phyloP scores from a whole-genome alignment of 768 basidiomycete genomes.

The Leccinum ochraceum region DNA sequence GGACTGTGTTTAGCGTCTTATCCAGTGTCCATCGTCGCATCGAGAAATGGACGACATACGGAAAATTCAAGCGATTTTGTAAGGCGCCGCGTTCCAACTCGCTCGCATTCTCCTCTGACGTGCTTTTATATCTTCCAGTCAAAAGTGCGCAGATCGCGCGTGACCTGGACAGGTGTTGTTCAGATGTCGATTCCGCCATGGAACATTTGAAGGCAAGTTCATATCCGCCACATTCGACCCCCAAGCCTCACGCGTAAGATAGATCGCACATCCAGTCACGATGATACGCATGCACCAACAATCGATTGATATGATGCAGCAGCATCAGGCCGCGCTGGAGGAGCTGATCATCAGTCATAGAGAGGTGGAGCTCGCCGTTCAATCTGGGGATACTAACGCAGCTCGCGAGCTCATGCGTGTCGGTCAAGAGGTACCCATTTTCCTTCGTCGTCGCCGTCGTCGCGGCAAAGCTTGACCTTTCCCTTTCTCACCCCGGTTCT shows the following conservation, averaged over 20 bases:
- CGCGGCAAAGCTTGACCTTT: not conserved
- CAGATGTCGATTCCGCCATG: slow-evolving; percentile 44
- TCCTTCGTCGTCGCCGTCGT: not conserved
- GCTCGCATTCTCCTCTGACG: slow-evolving; percentile 8
- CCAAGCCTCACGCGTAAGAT: not conserved
- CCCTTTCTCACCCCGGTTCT: not conserved
- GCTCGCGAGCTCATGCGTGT: slow-evolving; percentile 52
- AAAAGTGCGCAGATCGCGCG: slow-evolving; percentile 47
- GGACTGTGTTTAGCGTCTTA: slow-evolving; percentile 38
- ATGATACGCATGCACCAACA: slow-evolving; percentile 33
- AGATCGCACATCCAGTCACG: slow-evolving; percentile 26
- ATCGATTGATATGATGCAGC: slow-evolving; percentile 27
- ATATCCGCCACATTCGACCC: slow-evolving; percentile 4
- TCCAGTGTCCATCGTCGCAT: slow-evolving; percentile 41
- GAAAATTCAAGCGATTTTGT: slow-evolving; percentile 42
- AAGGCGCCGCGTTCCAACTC: slow-evolving; percentile 13
- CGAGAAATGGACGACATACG: slow-evolving; percentile 41
- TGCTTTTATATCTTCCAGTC: slow-evolving; percentile 30
- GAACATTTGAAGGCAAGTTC: slow-evolving; percentile 42
- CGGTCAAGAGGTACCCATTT: slow-evolving; percentile 47
- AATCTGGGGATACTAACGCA: slow-evolving; percentile 39
- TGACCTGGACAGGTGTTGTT: slow-evolving; percentile 45
- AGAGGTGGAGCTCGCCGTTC: slow-evolving; percentile 39
- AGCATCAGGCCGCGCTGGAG: slow-evolving; percentile 34
- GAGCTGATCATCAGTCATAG: slow-evolving; percentile 40